These are phyloP conservation scores for Aspergillus sp. DNA, from an alignment of 2,329 filamentous ascomycete species.

Conservation along the genomic window DNA sequence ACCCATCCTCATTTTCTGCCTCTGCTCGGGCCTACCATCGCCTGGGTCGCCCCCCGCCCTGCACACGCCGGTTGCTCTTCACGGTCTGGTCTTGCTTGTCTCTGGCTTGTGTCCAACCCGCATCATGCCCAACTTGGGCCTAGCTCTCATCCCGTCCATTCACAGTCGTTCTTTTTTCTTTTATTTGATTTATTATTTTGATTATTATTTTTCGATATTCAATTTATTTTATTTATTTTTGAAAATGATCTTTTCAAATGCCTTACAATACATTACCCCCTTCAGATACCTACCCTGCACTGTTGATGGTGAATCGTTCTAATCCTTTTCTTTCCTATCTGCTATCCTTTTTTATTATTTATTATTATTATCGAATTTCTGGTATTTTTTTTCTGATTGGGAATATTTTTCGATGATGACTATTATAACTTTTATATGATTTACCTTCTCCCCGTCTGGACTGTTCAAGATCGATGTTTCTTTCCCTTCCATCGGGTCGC, in stretches of 20 bases:
- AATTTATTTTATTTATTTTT: slow-evolving; percentile 2
- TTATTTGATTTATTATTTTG: slow-evolving; percentile 1
- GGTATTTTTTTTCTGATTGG: no score
- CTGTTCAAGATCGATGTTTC: slow-evolving; percentile 1
- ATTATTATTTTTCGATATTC: neutral
- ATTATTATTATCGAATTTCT: neutral
- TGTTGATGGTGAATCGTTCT: slow-evolving; percentile 7
- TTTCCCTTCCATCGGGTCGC: slow-evolving; percentile 4
- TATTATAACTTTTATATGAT: slow-evolving; percentile 3
- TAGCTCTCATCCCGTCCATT: slow-evolving; percentile 2
- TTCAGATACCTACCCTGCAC: slow-evolving; percentile 5
- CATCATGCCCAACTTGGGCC: slow-evolving; percentile 1
- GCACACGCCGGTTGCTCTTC: slow-evolving; percentile 17
- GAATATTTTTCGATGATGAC: neutral
- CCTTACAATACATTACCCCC: slow-evolving; percentile 6
- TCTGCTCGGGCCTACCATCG: slow-evolving; percentile 18
- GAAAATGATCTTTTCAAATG: slow-evolving; percentile 1
- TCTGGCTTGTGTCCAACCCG: neutral
- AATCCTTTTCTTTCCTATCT: slow-evolving; percentile 4
- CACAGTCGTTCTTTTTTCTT: neutral
- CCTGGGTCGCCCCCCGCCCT: slow-evolving; percentile 20
- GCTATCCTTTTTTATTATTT: slow-evolving; percentile 6
- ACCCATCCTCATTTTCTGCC: slow-evolving; percentile 14
- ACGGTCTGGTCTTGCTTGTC: slow-evolving; percentile 5
- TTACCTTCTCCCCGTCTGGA: slow-evolving; percentile 2